phyloP scores from a whole-genome alignment of 371 early-diverging fungal genomes.

The Lichtheimia ramosa region DNA sequence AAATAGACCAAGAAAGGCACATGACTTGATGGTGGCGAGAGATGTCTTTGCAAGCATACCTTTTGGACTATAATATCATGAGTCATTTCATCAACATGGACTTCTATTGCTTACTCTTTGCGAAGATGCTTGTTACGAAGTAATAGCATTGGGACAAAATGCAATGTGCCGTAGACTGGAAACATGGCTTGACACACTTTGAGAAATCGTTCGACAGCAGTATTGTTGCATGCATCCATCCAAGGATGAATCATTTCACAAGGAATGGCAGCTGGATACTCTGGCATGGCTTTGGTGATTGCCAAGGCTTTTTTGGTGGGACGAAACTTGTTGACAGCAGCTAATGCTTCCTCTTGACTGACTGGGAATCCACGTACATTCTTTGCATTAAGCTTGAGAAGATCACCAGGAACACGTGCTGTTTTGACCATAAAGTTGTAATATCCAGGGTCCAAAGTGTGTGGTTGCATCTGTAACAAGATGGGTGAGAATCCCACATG shows the following conservation, averaged over 20 bases:
- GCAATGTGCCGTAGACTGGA: conserved; percentile 74
- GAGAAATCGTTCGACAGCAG: conserved; percentile 47
- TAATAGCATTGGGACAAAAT: conserved; percentile 68
- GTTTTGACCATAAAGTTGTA: conserved; percentile 67
- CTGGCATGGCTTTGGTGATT: conserved; percentile 25
- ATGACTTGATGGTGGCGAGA: conserved; percentile 58
- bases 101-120: conserved; percentile 53
- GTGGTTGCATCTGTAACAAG: conserved; percentile 54
- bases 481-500: background rate
- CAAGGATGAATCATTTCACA: conserved; percentile 66
- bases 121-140: conserved; percentile 55
- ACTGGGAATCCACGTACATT: conserved; percentile 53
- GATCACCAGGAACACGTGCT: conserved; percentile 59
- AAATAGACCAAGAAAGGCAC: conserved; percentile 63
- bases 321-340: conserved; percentile 36
- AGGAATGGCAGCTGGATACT: conserved; percentile 29
- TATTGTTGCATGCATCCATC: conserved; percentile 52
- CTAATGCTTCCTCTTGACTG: conserved; percentile 37
- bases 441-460: conserved; percentile 66
- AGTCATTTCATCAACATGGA: background rate
- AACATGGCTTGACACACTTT: conserved; percentile 58
- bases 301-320: conserved; percentile 50
- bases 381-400: conserved; percentile 51
- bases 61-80: conserved; percentile 35
- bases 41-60: conserved; percentile 48